Base-by-base conservation (phyloP, 257 asterid genomes). In the Scutellaria barbata region DNA sequence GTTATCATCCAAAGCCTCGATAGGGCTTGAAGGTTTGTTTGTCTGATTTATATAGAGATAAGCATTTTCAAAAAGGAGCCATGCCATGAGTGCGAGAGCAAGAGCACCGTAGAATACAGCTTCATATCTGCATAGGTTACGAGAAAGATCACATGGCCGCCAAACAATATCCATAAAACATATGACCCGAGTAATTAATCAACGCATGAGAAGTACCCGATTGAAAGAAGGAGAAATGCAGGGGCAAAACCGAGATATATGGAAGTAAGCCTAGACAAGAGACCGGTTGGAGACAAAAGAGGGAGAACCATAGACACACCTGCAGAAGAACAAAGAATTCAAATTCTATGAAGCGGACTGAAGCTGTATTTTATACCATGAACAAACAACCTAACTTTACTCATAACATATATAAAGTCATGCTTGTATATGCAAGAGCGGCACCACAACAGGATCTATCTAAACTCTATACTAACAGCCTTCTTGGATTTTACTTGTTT, bases 191-290 rank as follows among this genome's bases (percentile, higher is more conserved):
- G 10, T 52, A 41, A 30, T 41, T 35, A 67, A 50, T 54, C 42
- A 30, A 20, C 61, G 75, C 66, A 75, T 42, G 79, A 76, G 72
- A 72, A 63, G 33, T 92, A 95, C 99, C 99, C 99, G 30, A 95
- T 95, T 14, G 98, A 95, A 52, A 95, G 89, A 63, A 95, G 90
- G 80, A 95, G 92, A 81, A 91, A 95, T 16, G 99, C 83, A 16
- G 99, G 99, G 35, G 98, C 99, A 72, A 94, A 90, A 66, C 99
- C 98, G 40, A 95, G 96, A 85, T 79, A 92, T 69, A 92, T 86
- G 74, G 98, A 89, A 79, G 85, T 86, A 60, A 95, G 93, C 76
- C 99, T 86, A 53, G 96, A 84, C 73, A 95, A 80, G 80, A 88
- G 78, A 74, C 87, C 88, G 64, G 88, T 69, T 50, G 90, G 77